phyloP scores from a whole-genome alignment of 176 grass and related monocot genomes.

The Pontederia paniculata region DNA sequence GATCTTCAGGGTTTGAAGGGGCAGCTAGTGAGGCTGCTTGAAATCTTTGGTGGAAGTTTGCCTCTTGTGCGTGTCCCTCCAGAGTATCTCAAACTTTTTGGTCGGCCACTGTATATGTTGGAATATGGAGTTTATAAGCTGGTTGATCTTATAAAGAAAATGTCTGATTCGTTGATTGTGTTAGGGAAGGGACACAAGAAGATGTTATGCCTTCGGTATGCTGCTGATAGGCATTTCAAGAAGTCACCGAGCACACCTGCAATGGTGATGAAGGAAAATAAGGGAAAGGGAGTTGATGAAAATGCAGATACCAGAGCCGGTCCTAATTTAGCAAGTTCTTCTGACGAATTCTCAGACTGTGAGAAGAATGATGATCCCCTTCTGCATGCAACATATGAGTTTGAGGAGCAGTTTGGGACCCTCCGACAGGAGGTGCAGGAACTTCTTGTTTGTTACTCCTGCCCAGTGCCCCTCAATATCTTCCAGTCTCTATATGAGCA shows the following conservation, averaged over 20 bases:
- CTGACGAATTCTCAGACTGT: conserved; percentile 69
- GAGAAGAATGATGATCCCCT: conserved; percentile 43
- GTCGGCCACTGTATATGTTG: conserved; percentile 53
- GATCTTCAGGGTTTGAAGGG: conserved; percentile 70
- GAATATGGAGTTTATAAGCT: conserved; percentile 60
- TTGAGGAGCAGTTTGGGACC: conserved; percentile 36
- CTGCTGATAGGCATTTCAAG: conserved; percentile 41
- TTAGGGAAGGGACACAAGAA: conserved; percentile 75
- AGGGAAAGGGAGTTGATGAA: conserved; percentile 30
- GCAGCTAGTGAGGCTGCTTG: conserved; percentile 45
- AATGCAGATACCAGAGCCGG: conserved; percentile 9
- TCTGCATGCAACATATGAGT: conserved; percentile 29
- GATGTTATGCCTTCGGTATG: conserved; percentile 59
- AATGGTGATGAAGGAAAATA: conserved; percentile 61
- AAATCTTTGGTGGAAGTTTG: conserved; percentile 59
- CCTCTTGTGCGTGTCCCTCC: conserved; percentile 61
- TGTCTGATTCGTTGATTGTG: conserved; percentile 59
- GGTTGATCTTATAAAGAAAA: conserved; percentile 51
- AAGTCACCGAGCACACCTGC: conserved; percentile 40
- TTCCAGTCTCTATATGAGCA: conserved; percentile 61
- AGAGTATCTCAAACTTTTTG: conserved; percentile 59
- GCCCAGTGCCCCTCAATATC: conserved; percentile 41
- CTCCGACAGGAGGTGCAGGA: conserved; percentile 72
- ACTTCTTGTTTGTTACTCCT: conserved; percentile 78
- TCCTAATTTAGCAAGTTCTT: conserved; percentile 45